Evolutionary conservation across 2,329 filamentous ascomycete genomes (phyloP).

Genomic region (Akanthomyces muscarius): DNA sequence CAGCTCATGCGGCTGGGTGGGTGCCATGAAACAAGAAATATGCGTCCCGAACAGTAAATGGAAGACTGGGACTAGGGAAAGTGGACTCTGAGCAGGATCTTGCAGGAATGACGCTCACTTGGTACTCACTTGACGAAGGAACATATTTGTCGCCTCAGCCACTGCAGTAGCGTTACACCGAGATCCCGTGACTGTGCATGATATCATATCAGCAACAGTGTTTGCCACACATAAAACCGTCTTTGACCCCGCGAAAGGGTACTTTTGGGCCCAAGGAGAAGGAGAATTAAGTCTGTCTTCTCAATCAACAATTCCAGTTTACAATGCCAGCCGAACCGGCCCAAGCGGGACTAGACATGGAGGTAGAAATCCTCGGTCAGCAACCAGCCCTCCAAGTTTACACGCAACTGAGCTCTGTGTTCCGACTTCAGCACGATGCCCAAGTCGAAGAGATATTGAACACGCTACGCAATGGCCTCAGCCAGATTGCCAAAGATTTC

Average conservation of each 20-base stretch:
- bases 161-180: background rate
- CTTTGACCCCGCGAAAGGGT: background rate
- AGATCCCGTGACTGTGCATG: background rate
- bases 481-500: conserved; percentile 36
- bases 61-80: background rate
- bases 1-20: background rate
- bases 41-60: too few species aligned
- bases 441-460: conserved; percentile 25
- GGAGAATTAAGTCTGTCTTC: too few species aligned
- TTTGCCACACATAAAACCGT: too few species aligned
- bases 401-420: conserved; percentile 43
- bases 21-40: background rate
- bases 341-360: conserved; percentile 19
- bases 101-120: too few species aligned
- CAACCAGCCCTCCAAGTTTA: conserved; percentile 40
- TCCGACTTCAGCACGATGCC: conserved; percentile 25
- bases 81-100: too few species aligned
- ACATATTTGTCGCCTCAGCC: background rate
- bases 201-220: too few species aligned
- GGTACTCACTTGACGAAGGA: too few species aligned
- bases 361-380: conserved; percentile 41
- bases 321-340: background rate
- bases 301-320: background rate
- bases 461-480: conserved; percentile 34
- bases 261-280: background rate